Conservation (phyloP, 306 rosid species). For the Gynostemma pentaphyllum region DNA sequence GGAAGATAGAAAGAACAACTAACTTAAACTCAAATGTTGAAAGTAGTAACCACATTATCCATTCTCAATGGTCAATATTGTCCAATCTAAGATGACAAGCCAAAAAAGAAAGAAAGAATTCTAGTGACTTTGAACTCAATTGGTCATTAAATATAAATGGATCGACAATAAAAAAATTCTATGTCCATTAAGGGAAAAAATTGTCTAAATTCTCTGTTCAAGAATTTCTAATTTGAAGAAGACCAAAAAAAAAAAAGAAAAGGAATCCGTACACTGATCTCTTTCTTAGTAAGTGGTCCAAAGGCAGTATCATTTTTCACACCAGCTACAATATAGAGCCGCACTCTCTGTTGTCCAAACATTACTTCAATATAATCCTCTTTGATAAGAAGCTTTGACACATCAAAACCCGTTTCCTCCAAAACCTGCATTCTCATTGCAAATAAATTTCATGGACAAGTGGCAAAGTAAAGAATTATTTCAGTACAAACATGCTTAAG, state of each 20-base stretch:
- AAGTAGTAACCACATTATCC: not conserved
- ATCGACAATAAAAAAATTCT: not conserved
- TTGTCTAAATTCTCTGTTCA: not conserved
- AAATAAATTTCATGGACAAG: constrained; percentile 3
- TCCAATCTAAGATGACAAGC: not conserved
- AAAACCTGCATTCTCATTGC: constrained; percentile 47
- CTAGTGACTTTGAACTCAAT: not conserved
- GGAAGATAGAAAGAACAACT: not conserved
- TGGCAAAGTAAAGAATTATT: constrained; percentile 3
- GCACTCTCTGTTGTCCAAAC: constrained; percentile 93
- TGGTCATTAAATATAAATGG: not conserved
- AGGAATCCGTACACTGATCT: constrained; percentile 79
- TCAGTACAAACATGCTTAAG: not conserved
- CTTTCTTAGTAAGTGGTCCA: constrained; percentile 95
- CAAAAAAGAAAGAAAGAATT: not conserved
- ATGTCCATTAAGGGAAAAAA: constrained; percentile 2
- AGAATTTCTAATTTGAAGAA: not conserved
- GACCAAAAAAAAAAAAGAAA: not conserved
- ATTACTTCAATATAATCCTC: constrained; percentile 67
- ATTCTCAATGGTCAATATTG: not conserved
- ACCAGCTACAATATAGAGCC: constrained; percentile 84
- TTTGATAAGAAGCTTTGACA: constrained; percentile 49
- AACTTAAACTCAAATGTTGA: not conserved
- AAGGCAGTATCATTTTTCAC: constrained; percentile 83
- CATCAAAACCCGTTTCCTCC: constrained; percentile 97